phyloP scores from a whole-genome alignment of 768 basidiomycete species.

The Daedaleopsis nitida region DNA sequence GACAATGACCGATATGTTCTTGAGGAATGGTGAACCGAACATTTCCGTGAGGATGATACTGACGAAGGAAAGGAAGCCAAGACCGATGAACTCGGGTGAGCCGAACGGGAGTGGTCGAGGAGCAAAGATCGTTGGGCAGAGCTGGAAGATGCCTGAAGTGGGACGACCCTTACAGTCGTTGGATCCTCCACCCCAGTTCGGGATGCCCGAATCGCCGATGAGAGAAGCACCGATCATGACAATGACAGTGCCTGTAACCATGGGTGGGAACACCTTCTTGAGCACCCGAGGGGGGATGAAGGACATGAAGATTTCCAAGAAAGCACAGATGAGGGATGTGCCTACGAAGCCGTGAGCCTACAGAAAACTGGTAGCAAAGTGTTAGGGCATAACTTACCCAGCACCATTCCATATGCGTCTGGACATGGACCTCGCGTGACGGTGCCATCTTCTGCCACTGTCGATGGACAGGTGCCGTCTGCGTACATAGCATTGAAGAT shows the following conservation, averaged over 20 bases:
- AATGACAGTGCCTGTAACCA: slow-evolving; percentile 82
- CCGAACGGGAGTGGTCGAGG: slow-evolving; percentile 80
- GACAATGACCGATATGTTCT: slow-evolving; percentile 77
- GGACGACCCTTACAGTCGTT: slow-evolving; percentile 70
- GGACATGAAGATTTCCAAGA: slow-evolving; percentile 78
- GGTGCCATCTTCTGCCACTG: slow-evolving; percentile 57
- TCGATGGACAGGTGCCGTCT: slow-evolving; percentile 74
- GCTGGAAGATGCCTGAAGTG: slow-evolving; percentile 60
- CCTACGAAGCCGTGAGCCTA: slow-evolving; percentile 41
- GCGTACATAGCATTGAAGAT: slow-evolving; percentile 78
- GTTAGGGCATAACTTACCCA: slow-evolving; percentile 47
- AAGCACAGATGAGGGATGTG: slow-evolving; percentile 74
- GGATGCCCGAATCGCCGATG: slow-evolving; percentile 71
- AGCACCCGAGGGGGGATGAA: slow-evolving; percentile 69
- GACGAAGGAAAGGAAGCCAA: slow-evolving; percentile 83
- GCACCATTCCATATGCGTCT: slow-evolving; percentile 77
- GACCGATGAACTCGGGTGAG: slow-evolving; percentile 80
- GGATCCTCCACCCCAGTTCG: slow-evolving; percentile 85
- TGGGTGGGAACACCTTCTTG: slow-evolving; percentile 73
- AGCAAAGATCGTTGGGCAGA: slow-evolving; percentile 73
- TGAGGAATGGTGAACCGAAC: slow-evolving; percentile 84
- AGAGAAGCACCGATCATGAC: slow-evolving; percentile 80
- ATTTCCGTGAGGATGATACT: slow-evolving; percentile 78
- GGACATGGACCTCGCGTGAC: slow-evolving; percentile 65
- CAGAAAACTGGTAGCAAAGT: background rate